phyloP scores from a whole-genome alignment of 2,329 filamentous ascomycete genomes.

The Rutstroemia sp. region DNA sequence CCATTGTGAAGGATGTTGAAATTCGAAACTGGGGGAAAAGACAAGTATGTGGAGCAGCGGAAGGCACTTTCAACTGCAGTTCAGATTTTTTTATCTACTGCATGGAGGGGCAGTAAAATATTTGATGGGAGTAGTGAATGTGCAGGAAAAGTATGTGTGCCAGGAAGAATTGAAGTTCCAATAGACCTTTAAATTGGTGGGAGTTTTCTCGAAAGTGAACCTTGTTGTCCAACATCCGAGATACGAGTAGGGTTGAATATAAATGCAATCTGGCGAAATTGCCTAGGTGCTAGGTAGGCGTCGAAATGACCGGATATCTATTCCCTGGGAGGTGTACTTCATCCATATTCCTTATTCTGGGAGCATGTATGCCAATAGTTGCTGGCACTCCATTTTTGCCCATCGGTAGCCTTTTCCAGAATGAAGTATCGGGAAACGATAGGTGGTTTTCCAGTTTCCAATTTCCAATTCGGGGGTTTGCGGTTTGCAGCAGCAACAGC shows the following conservation, averaged over 20 bases:
- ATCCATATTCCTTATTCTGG: too few relatives aligned
- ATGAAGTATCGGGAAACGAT: not conserved
- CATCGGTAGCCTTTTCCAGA: not conserved
- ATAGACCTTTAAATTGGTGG: not conserved
- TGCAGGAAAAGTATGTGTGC: not conserved
- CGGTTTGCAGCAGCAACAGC: not conserved
- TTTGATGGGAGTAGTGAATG: not conserved
- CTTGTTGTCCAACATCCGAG: not conserved
- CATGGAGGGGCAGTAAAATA: not conserved
- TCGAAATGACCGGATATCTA: too few relatives aligned
- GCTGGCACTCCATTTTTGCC: not conserved
- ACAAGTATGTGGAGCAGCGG: not conserved
- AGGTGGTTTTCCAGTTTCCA: not conserved
- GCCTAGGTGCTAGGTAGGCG: not conserved
- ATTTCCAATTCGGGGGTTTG: not conserved
- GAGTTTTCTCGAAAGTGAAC: not conserved
- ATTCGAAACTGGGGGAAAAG: not conserved
- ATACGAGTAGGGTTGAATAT: too few relatives aligned
- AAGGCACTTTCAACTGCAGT: not conserved
- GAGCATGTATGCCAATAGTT: too few relatives aligned
- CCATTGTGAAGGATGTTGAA: constrained; percentile 13
- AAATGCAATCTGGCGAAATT: not conserved
- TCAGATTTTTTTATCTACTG: not conserved
- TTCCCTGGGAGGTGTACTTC: too few relatives aligned
- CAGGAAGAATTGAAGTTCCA: not conserved